Evolutionary conservation across 192 early-diverging fungal species (phyloP).

Genomic region (Dimargaris xerosporica): DNA sequence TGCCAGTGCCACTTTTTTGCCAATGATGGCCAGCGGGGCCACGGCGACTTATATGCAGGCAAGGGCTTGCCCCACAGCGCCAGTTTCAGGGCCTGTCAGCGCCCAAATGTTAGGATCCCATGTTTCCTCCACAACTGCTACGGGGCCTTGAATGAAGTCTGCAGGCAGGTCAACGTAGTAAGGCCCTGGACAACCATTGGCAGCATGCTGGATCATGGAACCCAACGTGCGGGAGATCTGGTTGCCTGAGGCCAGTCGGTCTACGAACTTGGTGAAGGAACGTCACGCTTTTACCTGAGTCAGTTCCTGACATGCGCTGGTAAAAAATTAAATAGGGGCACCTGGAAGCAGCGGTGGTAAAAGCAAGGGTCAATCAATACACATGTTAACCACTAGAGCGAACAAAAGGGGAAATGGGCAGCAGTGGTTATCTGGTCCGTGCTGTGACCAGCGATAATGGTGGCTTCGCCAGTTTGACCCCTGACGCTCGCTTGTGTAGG

Average conservation of each 20-base stretch:
- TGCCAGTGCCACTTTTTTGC: constrained; percentile 60
- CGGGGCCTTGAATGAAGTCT: constrained; percentile 39
- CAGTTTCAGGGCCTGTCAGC: constrained; percentile 13
- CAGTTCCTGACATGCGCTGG: constrained; percentile 63
- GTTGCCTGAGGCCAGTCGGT: constrained; percentile 27
- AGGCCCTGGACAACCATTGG: constrained; percentile 45
- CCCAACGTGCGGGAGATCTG: constrained; percentile 37
- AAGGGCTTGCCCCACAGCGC: constrained; percentile 26
- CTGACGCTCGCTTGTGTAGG: no score
- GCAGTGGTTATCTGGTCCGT: no score
- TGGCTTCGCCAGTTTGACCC: no score
- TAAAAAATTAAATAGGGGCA: neutral
- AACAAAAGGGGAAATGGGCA: no score
- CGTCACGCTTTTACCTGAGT: constrained; percentile 45
- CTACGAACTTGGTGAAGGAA: constrained; percentile 41
- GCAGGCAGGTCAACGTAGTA: constrained; percentile 53
- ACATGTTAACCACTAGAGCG: no score
- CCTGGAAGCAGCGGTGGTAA: neutral
- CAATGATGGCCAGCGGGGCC: constrained; percentile 44
- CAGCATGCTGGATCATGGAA: constrained; percentile 31
- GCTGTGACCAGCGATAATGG: no score
- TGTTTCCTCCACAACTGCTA: neutral
- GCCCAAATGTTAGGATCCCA: constrained; percentile 7
- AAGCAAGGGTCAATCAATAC: no score
- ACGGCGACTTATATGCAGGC: constrained; percentile 28